Conservation (phyloP, 352 stramenopile species). For the Pythium biforme region DNA sequence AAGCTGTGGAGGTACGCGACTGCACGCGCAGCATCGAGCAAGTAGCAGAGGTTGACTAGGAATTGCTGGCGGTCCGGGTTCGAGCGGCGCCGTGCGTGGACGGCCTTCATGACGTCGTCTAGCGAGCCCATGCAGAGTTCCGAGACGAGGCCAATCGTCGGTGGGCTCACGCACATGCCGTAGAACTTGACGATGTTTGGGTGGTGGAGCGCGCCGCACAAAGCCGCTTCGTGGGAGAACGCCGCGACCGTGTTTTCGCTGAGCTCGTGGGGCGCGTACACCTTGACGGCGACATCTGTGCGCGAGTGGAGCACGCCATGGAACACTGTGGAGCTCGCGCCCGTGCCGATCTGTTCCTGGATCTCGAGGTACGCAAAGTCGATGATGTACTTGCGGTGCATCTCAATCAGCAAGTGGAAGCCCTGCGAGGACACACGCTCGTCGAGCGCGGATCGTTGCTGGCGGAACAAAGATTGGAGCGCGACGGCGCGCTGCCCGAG, state of each 20-base stretch:
- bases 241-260: slow-evolving; percentile 54
- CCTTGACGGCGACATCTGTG: slow-evolving; percentile 61
- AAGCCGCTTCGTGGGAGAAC: slow-evolving; percentile 52
- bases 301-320: slow-evolving; percentile 50
- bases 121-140: slow-evolving; percentile 64
- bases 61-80: slow-evolving; percentile 53
- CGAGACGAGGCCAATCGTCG: slow-evolving; percentile 46
- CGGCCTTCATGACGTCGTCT: slow-evolving; percentile 48
- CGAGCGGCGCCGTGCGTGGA: slow-evolving; percentile 33
- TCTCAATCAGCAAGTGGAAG: slow-evolving; percentile 61
- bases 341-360: slow-evolving; percentile 37
- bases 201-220: slow-evolving; percentile 69
- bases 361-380: slow-evolving; percentile 69
- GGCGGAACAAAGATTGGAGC: slow-evolving; percentile 44
- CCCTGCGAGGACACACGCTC: slow-evolving; percentile 33
- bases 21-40: slow-evolving; percentile 42
- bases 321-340: slow-evolving; percentile 59
- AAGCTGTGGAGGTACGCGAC: slow-evolving; percentile 79
- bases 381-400: slow-evolving; percentile 67
- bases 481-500: slow-evolving; percentile 48
- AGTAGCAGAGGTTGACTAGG: slow-evolving; percentile 27
- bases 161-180: slow-evolving; percentile 75
- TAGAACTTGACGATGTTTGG: slow-evolving; percentile 85
- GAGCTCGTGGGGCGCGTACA: slow-evolving; percentile 59
- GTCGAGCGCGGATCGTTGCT: slow-evolving; percentile 1